Evolutionary conservation across 192 early-diverging fungal genomes (phyloP).

Genomic region (Coemansia sp.): DNA sequence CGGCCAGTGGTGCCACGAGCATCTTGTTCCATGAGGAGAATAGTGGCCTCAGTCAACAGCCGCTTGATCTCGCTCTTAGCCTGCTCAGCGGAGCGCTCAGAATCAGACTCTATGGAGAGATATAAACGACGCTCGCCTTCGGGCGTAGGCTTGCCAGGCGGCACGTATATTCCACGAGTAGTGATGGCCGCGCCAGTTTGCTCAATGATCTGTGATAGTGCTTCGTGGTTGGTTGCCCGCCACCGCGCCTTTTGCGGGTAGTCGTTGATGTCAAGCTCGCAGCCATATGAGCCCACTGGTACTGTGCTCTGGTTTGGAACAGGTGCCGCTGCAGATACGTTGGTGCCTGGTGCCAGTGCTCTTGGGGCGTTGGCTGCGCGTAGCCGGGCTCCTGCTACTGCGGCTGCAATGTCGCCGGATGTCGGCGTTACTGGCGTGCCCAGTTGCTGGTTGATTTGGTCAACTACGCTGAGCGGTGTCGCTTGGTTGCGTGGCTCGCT

Average conservation of each 20-base stretch:
- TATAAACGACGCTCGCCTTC: conserved; percentile 89
- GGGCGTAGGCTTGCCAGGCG: conserved; percentile 79
- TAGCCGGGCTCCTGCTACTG: conserved; percentile 7
- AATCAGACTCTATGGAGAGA: conserved; percentile 94
- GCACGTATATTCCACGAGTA: conserved; percentile 88
- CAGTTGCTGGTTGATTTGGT: conserved; percentile 57
- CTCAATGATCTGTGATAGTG: conserved; percentile 92
- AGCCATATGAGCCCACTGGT: conserved; percentile 36
- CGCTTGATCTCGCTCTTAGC: conserved; percentile 94
- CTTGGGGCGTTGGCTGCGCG: not conserved
- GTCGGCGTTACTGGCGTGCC: conserved; percentile 18
- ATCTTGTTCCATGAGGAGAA: conserved; percentile 72
- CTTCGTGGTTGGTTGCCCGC: conserved; percentile 95
- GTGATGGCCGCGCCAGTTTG: conserved; percentile 95
- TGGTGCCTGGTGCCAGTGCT: not conserved
- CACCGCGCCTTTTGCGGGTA: conserved; percentile 94
- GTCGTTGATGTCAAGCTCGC: conserved; percentile 97
- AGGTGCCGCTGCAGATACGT: not conserved
- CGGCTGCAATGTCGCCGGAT: conserved; percentile 7
- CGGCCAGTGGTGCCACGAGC: conserved; percentile 58
- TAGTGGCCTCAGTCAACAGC: conserved; percentile 86
- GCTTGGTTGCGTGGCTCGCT: not conserved
- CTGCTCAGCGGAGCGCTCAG: conserved; percentile 84
- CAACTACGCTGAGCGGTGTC: conserved; percentile 34
- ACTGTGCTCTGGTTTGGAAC: not conserved